phyloP scores from a whole-genome alignment of 257 asterid species.

The Verbascum thapsus region DNA sequence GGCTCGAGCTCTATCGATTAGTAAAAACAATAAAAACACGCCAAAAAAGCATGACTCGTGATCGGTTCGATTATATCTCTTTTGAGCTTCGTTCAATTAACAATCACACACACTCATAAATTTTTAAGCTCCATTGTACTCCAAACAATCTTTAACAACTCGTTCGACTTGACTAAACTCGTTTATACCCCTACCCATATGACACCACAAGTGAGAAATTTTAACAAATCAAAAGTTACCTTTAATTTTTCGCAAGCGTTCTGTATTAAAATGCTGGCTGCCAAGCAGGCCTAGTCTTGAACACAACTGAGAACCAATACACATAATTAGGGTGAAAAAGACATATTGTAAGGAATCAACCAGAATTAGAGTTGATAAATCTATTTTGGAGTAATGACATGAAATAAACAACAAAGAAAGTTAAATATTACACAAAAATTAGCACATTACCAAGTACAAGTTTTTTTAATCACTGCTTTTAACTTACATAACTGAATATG shows the following conservation, averaged over 20 bases:
- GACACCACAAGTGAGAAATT: no score
- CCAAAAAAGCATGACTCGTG: no score
- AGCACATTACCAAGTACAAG: conserved; percentile 14
- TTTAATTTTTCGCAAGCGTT: conserved; percentile 39
- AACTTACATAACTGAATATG: not conserved
- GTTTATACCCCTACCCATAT: no score
- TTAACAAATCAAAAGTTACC: conserved; percentile 43
- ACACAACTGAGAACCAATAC: conserved; percentile 48
- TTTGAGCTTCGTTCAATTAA: no score
- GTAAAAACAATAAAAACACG: no score
- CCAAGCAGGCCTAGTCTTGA: conserved; percentile 40
- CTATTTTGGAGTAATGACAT: no score
- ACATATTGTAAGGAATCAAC: conserved; percentile 21
- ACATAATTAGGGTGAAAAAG: conserved; percentile 28
- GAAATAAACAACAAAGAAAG: not conserved
- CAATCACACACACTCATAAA: no score
- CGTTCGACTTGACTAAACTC: no score
- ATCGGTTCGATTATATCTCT: no score
- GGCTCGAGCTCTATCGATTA: no score
- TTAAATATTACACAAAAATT: not conserved
- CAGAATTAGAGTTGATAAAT: not conserved
- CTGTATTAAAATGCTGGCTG: conserved; percentile 35
- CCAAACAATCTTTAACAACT: no score
- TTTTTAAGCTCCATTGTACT: no score
- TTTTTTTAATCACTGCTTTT: not conserved